Percentiles rank a stretch among this genome's conserved stretches.
These are phyloP conservation scores for Rhodotorula diobovata DNA, from an alignment of 768 basidiomycete genomes.

Conservation along the genomic window DNA sequence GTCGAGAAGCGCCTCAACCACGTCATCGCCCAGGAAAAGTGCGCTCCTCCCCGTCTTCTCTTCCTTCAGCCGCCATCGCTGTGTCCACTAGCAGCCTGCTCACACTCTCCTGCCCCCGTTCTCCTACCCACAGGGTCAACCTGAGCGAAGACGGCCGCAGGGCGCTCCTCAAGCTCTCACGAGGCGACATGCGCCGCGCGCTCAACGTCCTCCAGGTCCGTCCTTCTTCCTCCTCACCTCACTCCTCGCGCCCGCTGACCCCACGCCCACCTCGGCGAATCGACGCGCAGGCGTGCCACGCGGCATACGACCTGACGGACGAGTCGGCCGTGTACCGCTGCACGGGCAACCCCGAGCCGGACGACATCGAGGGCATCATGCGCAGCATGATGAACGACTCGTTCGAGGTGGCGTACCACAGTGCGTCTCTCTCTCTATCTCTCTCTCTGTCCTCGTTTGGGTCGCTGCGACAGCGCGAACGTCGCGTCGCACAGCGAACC, in stretches of 20 bases:
- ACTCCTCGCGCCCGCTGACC: background rate
- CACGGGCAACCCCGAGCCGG: slow-evolving; percentile 92
- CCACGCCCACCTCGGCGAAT: background rate
- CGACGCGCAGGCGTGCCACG: slow-evolving; percentile 79
- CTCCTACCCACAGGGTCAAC: slow-evolving; percentile 60
- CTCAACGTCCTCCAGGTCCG: slow-evolving; percentile 79
- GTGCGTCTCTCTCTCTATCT: slow-evolving; percentile 41
- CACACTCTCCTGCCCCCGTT: too few relatives aligned
- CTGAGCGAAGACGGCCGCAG: slow-evolving; percentile 77
- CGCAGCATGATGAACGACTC: slow-evolving; percentile 94
- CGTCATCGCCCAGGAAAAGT: slow-evolving; percentile 83
- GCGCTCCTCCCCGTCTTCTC: too few relatives aligned
- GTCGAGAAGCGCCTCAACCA: slow-evolving; percentile 73
- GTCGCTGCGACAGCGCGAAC: background rate
- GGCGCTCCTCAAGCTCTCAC: slow-evolving; percentile 87
- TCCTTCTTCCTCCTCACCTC: background rate
- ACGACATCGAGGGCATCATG: slow-evolving; percentile 87
- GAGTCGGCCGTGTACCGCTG: slow-evolving; percentile 93
- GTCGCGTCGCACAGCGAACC: too few relatives aligned
- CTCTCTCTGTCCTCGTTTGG: too few relatives aligned
- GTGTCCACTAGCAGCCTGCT: slow-evolving; percentile 2
- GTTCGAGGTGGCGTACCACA: slow-evolving; percentile 76
- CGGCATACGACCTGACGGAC: slow-evolving; percentile 81
- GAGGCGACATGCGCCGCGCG: slow-evolving; percentile 95
- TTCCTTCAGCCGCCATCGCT: background rate